A percentile compares a stretch with the other conserved stretches of the same genome.
These are phyloP conservation scores for Ustilago xerochloae DNA, from an alignment of 1,284 basidiomycete species.

Conservation along the genomic window DNA sequence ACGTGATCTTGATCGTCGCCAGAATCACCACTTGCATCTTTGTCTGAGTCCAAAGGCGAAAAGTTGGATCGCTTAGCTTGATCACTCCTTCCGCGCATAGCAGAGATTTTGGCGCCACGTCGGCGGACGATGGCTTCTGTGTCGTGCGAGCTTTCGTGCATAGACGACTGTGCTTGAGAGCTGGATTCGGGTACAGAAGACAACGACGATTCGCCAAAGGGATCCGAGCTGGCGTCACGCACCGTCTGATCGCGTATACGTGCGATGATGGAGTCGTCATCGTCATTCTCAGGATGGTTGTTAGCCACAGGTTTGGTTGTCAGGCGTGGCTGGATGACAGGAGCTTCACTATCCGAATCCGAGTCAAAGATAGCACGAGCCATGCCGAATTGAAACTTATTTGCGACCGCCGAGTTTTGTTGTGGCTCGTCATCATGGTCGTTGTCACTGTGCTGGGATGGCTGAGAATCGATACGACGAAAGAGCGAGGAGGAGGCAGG, in stretches of 20 bases:
- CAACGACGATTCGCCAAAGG: conserved; percentile 26
- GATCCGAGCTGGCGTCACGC: conserved; percentile 26
- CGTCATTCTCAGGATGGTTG: background rate
- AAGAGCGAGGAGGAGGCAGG: conserved; percentile 16
- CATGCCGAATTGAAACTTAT: conserved; percentile 30
- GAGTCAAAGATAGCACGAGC: conserved; percentile 44
- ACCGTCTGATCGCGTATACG: conserved; percentile 27
- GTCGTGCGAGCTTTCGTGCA: conserved; percentile 9
- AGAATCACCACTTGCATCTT: conserved; percentile 6
- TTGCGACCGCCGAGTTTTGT: conserved; percentile 4
- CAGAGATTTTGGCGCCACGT: conserved; percentile 33
- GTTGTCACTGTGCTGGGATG: conserved; percentile 21
- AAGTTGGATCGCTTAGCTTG: conserved; percentile 19
- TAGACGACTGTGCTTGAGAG: conserved; percentile 21
- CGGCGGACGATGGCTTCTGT: conserved; percentile 14
- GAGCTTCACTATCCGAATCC: conserved; percentile 27
- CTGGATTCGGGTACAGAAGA: conserved; percentile 30
- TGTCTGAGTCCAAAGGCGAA: conserved; percentile 21
- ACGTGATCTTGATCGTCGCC: conserved; percentile 17
- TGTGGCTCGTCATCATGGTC: conserved; percentile 2
- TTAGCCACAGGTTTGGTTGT: background rate
- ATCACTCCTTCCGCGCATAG: conserved; percentile 33
- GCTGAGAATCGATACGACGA: conserved; percentile 31
- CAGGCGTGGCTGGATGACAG: background rate
- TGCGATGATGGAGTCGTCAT: conserved; percentile 31